Base-by-base conservation (phyloP, 202 grass and related monocot species). In the Carex arenaria region DNA sequence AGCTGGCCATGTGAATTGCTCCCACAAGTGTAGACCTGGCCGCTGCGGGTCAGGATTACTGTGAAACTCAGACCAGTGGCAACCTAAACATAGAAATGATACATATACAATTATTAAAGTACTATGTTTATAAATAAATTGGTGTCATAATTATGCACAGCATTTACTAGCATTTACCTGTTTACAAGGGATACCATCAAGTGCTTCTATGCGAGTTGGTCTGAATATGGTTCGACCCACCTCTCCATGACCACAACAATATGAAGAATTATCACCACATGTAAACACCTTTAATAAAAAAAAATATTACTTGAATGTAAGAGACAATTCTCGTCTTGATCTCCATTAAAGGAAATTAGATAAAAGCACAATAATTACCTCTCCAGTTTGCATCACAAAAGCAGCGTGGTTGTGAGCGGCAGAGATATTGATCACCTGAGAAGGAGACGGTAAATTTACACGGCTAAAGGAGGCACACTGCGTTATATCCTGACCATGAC, bases 231-330 rank as follows among this genome's bases (percentile, higher is more conserved):
- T 94, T 47, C 91, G 87, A 14, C 89, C 89, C 55, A 94, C 93
- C 78, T 99, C 93, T 10, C 93, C 91, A 20, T 99, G 96, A 82
- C 96, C 96, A 88, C 96, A 99, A 43, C 96, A 99, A 59, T 88
- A 90, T 84, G 96, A 99, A 49, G 96, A 99, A 89, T 99, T 96
- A 81, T 99, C 96, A 59, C 96, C 96, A 83, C 93, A 99, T 34
- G 96, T 94, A 81, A 99, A 99, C 18, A 99, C 93, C 96, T 99
- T 77, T 49, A 82, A 47, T 51, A 17, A 80, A 42, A 67, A 84
- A 83, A 1, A 43, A 3, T 20, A 88, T 53, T 74, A 43, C 43
- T 89, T 83, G 74, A 56, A 4, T 4, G 32, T 45, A 61, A 60
- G 20, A 43, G 12, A 36, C 17, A 0, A 4, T 59, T 78, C 30